Evolutionary conservation across 2,329 filamentous ascomycete species (phyloP).

Genomic region (Penicillium oxalicum): DNA sequence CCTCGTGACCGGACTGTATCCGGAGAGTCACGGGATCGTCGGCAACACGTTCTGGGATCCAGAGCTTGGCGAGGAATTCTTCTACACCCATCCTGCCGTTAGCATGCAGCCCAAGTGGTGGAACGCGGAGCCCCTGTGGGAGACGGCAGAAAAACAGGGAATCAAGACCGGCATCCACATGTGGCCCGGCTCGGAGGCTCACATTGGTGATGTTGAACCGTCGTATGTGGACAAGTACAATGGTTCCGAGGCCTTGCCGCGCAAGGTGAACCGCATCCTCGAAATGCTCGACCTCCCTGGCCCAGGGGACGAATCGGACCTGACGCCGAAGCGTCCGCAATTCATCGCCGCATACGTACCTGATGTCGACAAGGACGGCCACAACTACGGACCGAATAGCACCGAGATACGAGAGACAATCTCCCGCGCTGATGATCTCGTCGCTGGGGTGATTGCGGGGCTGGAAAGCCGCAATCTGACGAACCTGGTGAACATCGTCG

Average conservation of each 20-base stretch:
- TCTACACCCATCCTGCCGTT: constrained; percentile 68
- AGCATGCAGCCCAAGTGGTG: constrained; percentile 90
- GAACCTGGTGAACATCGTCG: constrained; percentile 80
- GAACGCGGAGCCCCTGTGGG: constrained; percentile 90
- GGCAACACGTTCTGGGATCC: constrained; percentile 96
- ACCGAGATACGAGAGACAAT: constrained; percentile 83
- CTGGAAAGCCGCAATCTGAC: constrained; percentile 79
- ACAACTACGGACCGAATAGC: constrained; percentile 87
- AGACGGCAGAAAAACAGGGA: constrained; percentile 77
- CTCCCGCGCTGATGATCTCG: constrained; percentile 70
- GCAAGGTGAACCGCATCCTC: constrained; percentile 74
- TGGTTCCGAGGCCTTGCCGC: constrained; percentile 63
- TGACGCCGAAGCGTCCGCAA: constrained; percentile 64
- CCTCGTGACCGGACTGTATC: constrained; percentile 83
- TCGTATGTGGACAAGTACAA: constrained; percentile 82
- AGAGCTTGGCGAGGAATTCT: constrained; percentile 68
- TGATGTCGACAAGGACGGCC: constrained; percentile 80
- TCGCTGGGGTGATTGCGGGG: constrained; percentile 68
- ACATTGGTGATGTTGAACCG: constrained; percentile 68
- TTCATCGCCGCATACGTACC: constrained; percentile 93
- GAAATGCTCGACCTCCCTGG: constrained; percentile 81
- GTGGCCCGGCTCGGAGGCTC: constrained; percentile 96
- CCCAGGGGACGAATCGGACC: constrained; percentile 51
- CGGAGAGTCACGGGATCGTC: constrained; percentile 87
- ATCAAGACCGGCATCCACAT: constrained; percentile 83